phyloP scores from a whole-genome alignment of 176 grass and related monocot genomes.

The Bonia amplexicaulis region DNA sequence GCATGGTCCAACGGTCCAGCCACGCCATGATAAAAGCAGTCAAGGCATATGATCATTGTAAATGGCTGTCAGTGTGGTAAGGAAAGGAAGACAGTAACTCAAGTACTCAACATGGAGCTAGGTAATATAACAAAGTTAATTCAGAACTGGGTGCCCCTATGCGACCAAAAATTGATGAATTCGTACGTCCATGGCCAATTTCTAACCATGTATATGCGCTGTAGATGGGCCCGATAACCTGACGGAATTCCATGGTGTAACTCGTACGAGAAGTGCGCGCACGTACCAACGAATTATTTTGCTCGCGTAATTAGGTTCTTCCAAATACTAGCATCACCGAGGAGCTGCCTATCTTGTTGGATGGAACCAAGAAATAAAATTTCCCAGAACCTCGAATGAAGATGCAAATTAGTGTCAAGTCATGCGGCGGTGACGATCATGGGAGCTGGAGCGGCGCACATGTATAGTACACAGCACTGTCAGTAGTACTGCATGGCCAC shows the following conservation, averaged over 20 bases:
- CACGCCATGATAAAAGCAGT: conserved; percentile 3
- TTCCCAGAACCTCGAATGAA: not conserved
- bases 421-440: not conserved
- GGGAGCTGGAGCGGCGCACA: not conserved
- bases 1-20: conserved; percentile 4
- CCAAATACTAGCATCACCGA: not conserved
- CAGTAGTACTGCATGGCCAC: not conserved
- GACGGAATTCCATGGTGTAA: not conserved
- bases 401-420: not conserved
- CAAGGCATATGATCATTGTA: conserved; percentile 28
- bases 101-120: not conserved
- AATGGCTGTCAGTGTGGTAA: not conserved
- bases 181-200: not conserved
- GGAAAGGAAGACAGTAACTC: not conserved
- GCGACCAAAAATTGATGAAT: no score
- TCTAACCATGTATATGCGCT: not conserved
- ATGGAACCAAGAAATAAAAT: not conserved
- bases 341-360: not conserved
- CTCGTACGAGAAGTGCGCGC: not conserved
- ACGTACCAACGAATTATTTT: no score
- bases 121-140: not conserved
- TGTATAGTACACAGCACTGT: not conserved
- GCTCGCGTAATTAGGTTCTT: no score
- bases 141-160: not conserved
- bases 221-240: no score